A percentile compares a stretch with the other conserved stretches of the same genome.
Evolutionary conservation across 305 asterid species (phyloP).

Genomic region (Coffea humblotiana): DNA sequence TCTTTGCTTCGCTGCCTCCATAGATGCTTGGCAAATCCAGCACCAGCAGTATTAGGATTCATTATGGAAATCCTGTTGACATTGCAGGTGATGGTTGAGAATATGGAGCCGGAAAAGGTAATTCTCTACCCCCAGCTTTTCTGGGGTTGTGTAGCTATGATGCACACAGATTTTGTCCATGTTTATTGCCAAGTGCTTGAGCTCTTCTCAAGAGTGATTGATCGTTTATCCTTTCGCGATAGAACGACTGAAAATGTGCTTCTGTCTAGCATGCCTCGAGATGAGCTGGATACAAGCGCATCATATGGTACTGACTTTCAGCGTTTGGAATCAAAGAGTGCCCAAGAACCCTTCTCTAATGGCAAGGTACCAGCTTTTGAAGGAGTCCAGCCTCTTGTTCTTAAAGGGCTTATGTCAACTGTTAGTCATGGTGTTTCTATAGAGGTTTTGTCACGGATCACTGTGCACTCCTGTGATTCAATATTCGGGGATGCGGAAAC

Average conservation of each 20-base stretch:
- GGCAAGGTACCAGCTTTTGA: constrained; percentile 83
- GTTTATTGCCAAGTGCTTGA: constrained; percentile 98
- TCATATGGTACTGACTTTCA: constrained; percentile 67
- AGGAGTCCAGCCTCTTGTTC: constrained; percentile 97
- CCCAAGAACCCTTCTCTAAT: constrained; percentile 47
- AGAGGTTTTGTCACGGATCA: constrained; percentile 90
- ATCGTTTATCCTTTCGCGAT: constrained; percentile 90
- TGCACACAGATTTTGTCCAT: constrained; percentile 97
- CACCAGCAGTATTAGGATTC: constrained; percentile 91
- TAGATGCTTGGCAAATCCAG: constrained; percentile 89
- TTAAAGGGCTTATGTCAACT: constrained; percentile 90
- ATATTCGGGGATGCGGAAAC: constrained; percentile 92
- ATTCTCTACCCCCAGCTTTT: constrained; percentile 97
- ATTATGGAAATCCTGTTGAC: constrained; percentile 93
- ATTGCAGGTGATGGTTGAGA: constrained; percentile 98
- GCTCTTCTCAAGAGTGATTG: constrained; percentile 90
- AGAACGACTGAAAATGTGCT: constrained; percentile 97
- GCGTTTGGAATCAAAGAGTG: constrained; percentile 59
- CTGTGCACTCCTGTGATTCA: constrained; percentile 95
- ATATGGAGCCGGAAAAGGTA: constrained; percentile 98
- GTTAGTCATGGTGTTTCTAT: constrained; percentile 88
- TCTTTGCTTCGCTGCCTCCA: constrained; percentile 95
- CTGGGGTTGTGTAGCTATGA: constrained; percentile 99
- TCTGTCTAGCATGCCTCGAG: constrained; percentile 98
- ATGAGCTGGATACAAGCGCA: constrained; percentile 61